phyloP scores from a whole-genome alignment of 805 yeast genomes.

The Barnettozyma salicaria region DNA sequence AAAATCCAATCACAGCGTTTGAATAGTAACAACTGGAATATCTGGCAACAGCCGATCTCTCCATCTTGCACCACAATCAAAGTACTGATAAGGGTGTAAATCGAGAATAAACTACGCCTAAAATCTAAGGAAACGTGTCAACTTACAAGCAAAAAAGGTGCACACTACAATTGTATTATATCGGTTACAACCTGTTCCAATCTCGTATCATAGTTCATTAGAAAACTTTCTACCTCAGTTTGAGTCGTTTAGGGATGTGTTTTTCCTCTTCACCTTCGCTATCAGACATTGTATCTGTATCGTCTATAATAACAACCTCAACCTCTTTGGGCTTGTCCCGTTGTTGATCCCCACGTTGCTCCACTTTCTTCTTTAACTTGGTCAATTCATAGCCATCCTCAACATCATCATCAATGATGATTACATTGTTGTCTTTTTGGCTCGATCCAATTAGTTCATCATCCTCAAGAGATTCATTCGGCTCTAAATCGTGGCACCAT shows the following conservation, averaged over 20 bases:
- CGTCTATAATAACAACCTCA: constrained; percentile 6
- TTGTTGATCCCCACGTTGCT: neutral
- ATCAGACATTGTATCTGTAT: constrained; percentile 1
- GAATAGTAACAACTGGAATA: constrained; percentile 1
- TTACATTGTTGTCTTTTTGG: no score
- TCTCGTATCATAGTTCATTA: no score
- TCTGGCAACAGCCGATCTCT: no score
- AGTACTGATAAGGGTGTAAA: no score
- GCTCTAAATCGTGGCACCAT: constrained; percentile 35
- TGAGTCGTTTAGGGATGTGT: neutral
- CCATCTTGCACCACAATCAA: no score
- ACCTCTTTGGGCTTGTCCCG: neutral
- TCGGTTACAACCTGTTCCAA: no score
- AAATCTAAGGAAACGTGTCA: no score
- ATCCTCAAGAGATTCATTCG: constrained; percentile 35
- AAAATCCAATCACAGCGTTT: neutral
- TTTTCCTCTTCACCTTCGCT: neutral
- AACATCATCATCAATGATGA: neutral
- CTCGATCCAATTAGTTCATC: constrained; percentile 40
- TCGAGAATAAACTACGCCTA: no score
- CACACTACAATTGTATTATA: no score
- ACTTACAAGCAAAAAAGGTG: no score
- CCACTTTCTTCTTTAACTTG: neutral
- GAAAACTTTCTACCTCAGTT: no score
- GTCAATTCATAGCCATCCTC: neutral